A percentile compares a stretch with the other conserved stretches of the same genome.
These are phyloP conservation scores for Aspergillus clavatus DNA, from an alignment of 2,329 filamentous ascomycete genomes.

Conservation along the genomic window DNA sequence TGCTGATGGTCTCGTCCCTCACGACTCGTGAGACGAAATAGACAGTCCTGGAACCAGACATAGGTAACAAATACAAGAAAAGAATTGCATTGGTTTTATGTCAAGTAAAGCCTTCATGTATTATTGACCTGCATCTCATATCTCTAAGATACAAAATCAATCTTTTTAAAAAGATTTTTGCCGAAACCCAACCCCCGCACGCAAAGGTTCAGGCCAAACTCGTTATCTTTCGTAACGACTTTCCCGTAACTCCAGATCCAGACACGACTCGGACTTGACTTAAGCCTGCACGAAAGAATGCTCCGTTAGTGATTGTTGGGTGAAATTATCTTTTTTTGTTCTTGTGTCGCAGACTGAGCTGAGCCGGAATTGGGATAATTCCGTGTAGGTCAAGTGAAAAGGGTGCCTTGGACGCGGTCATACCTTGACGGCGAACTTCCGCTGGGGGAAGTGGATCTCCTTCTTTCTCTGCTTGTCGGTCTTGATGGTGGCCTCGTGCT, in stretches of 20 bases:
- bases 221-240: slow-evolving; percentile 28
- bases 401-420: slow-evolving; percentile 17
- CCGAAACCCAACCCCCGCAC: slow-evolving; percentile 27
- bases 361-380: no score
- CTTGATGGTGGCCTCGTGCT: slow-evolving; percentile 77
- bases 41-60: no score
- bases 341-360: no score
- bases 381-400: no score
- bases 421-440: slow-evolving; percentile 99
- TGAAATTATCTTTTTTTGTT: no score
- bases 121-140: slow-evolving; percentile 33
- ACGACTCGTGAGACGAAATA: no score
- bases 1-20: no score
- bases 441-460: slow-evolving; percentile 91
- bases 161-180: slow-evolving; percentile 17
- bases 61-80: no score
- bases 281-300: slow-evolving; percentile 25
- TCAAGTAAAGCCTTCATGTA: slow-evolving; percentile 36
- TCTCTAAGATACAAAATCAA: slow-evolving; percentile 39
- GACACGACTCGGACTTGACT: slow-evolving; percentile 20
- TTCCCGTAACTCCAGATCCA: slow-evolving; percentile 36
- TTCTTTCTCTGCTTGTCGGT: slow-evolving; percentile 98
- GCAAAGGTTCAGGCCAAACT: slow-evolving; percentile 22
- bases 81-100: slow-evolving; percentile 24
- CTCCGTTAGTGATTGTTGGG: slow-evolving; percentile 9